Conservation (phyloP, 495 filamentous ascomycete species). For the Pyronema domesticum region DNA sequence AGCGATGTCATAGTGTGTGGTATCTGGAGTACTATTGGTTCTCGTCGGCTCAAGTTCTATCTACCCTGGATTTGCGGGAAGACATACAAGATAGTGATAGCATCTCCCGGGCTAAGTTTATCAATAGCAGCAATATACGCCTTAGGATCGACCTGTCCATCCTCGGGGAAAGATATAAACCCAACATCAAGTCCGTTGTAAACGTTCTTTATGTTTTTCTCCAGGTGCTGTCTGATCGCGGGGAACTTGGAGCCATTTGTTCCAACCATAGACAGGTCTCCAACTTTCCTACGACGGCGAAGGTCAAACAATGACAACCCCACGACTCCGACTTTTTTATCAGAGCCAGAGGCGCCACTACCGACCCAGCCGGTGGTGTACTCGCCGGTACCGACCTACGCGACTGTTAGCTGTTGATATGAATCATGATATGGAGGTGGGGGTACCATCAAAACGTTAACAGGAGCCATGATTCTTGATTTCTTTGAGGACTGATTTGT, state of each 20-base stretch:
- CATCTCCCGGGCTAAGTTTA: conserved; percentile 59
- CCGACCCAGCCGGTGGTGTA: conserved; percentile 89
- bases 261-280: conserved; percentile 73
- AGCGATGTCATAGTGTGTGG: conserved; percentile 87
- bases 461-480: conserved; percentile 43
- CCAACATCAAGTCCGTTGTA: conserved; percentile 76
- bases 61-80: neutral
- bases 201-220: conserved; percentile 69
- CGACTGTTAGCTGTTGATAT: neutral
- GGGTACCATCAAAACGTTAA: conserved; percentile 73
- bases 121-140: conserved; percentile 86
- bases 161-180: conserved; percentile 64
- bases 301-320: conserved; percentile 82
- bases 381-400: conserved; percentile 32
- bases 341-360: conserved; percentile 54
- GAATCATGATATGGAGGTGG: neutral
- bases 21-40: conserved; percentile 50
- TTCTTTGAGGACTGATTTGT: too few relatives aligned
- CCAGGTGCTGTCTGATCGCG: conserved; percentile 72
- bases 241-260: conserved; percentile 76
- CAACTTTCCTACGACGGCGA: conserved; percentile 71
- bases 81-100: conserved; percentile 67
- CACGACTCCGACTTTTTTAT: conserved; percentile 80
- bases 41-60: neutral
- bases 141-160: conserved; percentile 52